phyloP scores from a whole-genome alignment of 352 stramenopile species.

The Pythium myriotylum region DNA sequence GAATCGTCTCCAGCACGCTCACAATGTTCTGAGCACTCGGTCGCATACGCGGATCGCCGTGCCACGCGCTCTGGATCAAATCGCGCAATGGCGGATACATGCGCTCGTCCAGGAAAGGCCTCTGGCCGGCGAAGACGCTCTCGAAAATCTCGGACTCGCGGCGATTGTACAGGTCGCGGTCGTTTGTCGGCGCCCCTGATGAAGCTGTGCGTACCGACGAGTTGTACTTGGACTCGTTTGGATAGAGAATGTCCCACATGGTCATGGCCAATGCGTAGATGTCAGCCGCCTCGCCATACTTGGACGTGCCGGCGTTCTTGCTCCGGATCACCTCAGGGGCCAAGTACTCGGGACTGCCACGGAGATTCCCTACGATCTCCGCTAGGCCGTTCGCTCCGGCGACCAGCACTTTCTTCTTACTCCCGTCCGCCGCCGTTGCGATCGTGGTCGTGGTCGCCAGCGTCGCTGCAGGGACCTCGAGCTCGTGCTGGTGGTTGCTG shows the following conservation, averaged over 20 bases:
- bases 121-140: conserved; percentile 31
- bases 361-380: conserved; percentile 30
- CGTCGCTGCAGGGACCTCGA: not conserved
- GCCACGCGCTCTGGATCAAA: conserved; percentile 35
- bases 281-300: conserved; percentile 49
- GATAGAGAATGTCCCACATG: conserved; percentile 56
- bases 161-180: conserved; percentile 3
- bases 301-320: conserved; percentile 17
- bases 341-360: conserved; percentile 53
- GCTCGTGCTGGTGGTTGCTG: conserved; percentile 19
- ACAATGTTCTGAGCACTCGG: conserved; percentile 35
- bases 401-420: conserved; percentile 7
- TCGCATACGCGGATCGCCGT: conserved; percentile 21
- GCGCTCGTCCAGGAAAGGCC: conserved; percentile 26
- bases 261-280: conserved; percentile 56
- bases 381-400: not conserved
- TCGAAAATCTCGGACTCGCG: conserved; percentile 33
- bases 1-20: conserved; percentile 31
- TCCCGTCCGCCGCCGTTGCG: not conserved
- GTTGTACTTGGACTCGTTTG: conserved; percentile 34
- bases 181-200: not conserved
- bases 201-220: conserved; percentile 12
- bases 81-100: conserved; percentile 30
- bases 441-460: not conserved
- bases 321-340: conserved; percentile 58